Percentiles rank a stretch among this genome's conserved stretches.
phyloP scores from a whole-genome alignment of 208 protist genomes.

The Leishmania braziliensis region DNA sequence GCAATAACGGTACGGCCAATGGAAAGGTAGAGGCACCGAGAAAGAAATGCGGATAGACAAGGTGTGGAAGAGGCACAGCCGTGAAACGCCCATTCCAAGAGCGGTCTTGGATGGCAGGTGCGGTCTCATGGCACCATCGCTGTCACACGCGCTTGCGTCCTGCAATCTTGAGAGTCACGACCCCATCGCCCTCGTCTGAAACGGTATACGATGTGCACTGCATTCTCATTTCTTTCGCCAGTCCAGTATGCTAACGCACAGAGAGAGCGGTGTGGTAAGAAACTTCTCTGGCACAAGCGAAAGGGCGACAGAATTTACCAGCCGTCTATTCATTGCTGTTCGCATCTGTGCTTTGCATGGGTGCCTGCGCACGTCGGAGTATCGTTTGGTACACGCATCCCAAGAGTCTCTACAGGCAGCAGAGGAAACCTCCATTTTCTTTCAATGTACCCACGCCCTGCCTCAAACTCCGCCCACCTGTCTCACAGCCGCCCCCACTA shows the following conservation, averaged over 20 bases:
- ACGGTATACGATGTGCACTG: neutral
- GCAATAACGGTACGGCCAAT: neutral
- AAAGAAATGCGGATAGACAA: neutral
- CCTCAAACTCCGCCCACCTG: neutral
- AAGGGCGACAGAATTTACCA: neutral
- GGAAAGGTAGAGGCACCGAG: neutral
- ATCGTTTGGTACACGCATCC: too few relatives aligned
- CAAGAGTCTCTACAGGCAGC: neutral
- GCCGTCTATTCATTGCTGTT: neutral
- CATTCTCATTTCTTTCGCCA: neutral
- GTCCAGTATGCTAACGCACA: neutral
- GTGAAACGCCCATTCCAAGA: neutral
- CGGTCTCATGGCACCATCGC: neutral
- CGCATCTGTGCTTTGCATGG: neutral
- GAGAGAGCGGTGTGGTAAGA: neutral
- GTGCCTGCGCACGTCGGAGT: too few relatives aligned
- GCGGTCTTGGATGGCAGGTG: neutral
- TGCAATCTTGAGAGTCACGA: neutral
- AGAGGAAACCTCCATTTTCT: neutral
- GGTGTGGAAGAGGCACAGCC: neutral
- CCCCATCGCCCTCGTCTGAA: neutral
- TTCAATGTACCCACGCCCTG: neutral
- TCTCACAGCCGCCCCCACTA: neutral
- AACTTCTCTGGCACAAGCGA: neutral
- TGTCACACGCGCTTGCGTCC: neutral